These are phyloP conservation scores for Nelumbo lutea DNA, from an alignment of 164 flowering plant species.

Conservation along the genomic window DNA sequence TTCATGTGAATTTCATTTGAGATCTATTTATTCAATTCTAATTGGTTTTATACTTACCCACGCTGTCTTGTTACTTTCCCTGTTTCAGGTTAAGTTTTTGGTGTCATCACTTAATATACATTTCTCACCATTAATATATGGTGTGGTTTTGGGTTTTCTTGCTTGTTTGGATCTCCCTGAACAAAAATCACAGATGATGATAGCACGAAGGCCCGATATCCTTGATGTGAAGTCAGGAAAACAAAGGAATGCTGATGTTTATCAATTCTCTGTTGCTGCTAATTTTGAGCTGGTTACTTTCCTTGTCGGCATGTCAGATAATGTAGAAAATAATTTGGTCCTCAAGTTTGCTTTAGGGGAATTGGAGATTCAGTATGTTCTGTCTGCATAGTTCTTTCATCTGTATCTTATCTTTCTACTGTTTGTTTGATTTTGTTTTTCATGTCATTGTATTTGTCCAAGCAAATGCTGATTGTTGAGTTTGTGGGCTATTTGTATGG, in stretches of 20 bases:
- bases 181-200: constrained; percentile 12
- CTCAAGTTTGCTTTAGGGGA: constrained; percentile 30
- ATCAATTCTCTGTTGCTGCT: constrained; percentile 38
- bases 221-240: constrained; percentile 10
- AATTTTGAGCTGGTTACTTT: constrained; percentile 30
- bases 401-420: neutral
- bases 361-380: constrained; percentile 47
- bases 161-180: constrained; percentile 14
- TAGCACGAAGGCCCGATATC: constrained; percentile 3
- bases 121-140: constrained; percentile 50
- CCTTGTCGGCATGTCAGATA: constrained; percentile 45
- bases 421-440: too few relatives aligned
- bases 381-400: neutral
- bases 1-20: neutral
- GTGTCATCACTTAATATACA: constrained; percentile 36
- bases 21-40: neutral
- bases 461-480: too few relatives aligned
- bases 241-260: constrained; percentile 11
- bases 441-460: too few relatives aligned
- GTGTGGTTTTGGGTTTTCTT: constrained; percentile 40
- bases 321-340: constrained; percentile 32
- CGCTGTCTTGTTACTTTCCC: neutral
- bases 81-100: constrained; percentile 48
- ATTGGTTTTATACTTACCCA: neutral
- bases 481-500: too few relatives aligned